Conservation (phyloP, 768 basidiomycete genomes). For the Lentinula lateritia region DNA sequence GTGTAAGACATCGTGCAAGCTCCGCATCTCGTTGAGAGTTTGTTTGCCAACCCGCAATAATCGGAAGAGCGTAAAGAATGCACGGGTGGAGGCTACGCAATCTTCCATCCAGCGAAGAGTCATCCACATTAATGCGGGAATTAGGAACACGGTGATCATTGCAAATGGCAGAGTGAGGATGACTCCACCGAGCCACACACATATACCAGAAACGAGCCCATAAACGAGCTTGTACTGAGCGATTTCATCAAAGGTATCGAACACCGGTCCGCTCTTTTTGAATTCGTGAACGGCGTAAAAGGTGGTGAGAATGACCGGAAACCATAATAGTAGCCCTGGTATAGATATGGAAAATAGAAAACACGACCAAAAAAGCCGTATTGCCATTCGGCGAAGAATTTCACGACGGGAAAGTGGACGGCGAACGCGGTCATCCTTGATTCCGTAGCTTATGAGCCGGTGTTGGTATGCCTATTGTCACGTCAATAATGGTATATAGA, state of each 20-base stretch:
- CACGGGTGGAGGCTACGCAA: slow-evolving; percentile 72
- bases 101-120: slow-evolving; percentile 87
- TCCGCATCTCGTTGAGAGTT: slow-evolving; percentile 48
- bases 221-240: slow-evolving; percentile 86
- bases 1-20: slow-evolving; percentile 52
- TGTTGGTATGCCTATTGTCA: slow-evolving; percentile 64
- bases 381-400: slow-evolving; percentile 57
- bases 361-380: slow-evolving; percentile 61
- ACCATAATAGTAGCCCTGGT: slow-evolving; percentile 79
- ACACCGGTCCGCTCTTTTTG: slow-evolving; percentile 76
- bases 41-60: slow-evolving; percentile 58
- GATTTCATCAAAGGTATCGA: slow-evolving; percentile 87
- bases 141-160: slow-evolving; percentile 46
- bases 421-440: slow-evolving; percentile 85
- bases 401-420: slow-evolving; percentile 48
- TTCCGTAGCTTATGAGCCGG: slow-evolving; percentile 53
- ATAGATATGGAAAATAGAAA: slow-evolving; percentile 61
- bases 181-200: slow-evolving; percentile 55
- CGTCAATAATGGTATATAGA: background rate
- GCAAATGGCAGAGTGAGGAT: slow-evolving; percentile 60
- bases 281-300: slow-evolving; percentile 68
- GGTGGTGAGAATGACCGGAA: slow-evolving; percentile 70
- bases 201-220: slow-evolving; percentile 67
- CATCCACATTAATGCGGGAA: slow-evolving; percentile 86
- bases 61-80: slow-evolving; percentile 55